These are phyloP conservation scores for Aspergillus haitiensis DNA, from an alignment of 495 filamentous ascomycete species.

Conservation along the genomic window DNA sequence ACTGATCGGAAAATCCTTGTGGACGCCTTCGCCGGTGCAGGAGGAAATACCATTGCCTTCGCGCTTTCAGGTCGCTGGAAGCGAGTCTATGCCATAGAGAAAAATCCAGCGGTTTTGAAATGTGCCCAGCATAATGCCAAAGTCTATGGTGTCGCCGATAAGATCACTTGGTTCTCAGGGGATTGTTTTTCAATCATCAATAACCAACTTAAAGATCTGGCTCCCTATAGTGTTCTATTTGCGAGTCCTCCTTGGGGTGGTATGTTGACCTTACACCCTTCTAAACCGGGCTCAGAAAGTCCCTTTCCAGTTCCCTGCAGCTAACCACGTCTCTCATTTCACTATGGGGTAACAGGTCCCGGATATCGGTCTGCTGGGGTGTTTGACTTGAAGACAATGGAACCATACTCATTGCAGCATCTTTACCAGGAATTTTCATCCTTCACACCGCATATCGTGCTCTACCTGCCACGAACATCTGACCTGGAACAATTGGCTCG, in stretches of 20 bases:
- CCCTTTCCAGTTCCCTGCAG: not conserved
- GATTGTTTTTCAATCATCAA: constrained; percentile 72
- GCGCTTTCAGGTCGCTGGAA: constrained; percentile 74
- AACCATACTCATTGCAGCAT: constrained; percentile 71
- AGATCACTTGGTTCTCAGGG: constrained; percentile 80
- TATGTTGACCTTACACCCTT: constrained; percentile 33
- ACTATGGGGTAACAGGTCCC: constrained; percentile 53
- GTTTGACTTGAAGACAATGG: constrained; percentile 84
- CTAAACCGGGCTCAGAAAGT: no score
- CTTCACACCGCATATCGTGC: constrained; percentile 55
- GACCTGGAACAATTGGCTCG: constrained; percentile 79
- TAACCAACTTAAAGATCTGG: constrained; percentile 50
- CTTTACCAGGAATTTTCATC: constrained; percentile 61
- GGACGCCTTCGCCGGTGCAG: constrained; percentile 87
- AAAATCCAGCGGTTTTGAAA: constrained; percentile 67
- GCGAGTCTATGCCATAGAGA: constrained; percentile 84
- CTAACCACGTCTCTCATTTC: constrained; percentile 6
- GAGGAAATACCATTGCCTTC: constrained; percentile 94
- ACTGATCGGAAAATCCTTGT: constrained; percentile 60
- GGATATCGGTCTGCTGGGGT: constrained; percentile 73
- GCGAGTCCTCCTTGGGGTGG: constrained; percentile 95
- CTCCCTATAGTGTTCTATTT: constrained; percentile 67
- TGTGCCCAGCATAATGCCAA: constrained; percentile 93
- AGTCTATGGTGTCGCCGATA: constrained; percentile 76
- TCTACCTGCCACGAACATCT: constrained; percentile 88